These are phyloP conservation scores for Saccharomyces jurei DNA, from an alignment of 805 yeast genomes.

Conservation along the genomic window DNA sequence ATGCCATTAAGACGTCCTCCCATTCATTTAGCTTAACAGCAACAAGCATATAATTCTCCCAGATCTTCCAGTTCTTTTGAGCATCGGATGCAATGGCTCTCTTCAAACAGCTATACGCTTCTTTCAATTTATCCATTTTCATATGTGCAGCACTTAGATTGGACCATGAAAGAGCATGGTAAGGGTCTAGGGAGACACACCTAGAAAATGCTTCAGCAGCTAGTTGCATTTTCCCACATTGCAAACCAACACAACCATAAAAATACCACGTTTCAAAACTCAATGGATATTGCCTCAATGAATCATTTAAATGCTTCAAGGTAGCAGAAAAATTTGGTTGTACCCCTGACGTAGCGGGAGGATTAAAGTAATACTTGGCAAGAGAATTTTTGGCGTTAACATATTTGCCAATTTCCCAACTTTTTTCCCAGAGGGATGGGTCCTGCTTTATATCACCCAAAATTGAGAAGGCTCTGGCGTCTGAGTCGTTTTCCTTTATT, in stretches of 20 bases:
- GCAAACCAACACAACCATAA: constrained; percentile 86
- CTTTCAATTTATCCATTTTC: constrained; percentile 53
- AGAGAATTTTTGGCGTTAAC: constrained; percentile 80
- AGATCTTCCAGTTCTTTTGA: constrained; percentile 76
- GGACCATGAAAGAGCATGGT: constrained; percentile 81
- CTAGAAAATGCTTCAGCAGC: constrained; percentile 91
- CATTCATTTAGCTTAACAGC: constrained; percentile 80
- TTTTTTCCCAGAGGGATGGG: constrained; percentile 68
- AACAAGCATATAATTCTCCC: constrained; percentile 79
- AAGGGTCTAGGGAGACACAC: constrained; percentile 78
- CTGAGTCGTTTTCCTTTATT: constrained; percentile 51
- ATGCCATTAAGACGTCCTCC: constrained; percentile 77
- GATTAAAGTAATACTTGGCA: constrained; percentile 61
- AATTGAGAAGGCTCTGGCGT: constrained; percentile 76
- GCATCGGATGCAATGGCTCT: constrained; percentile 69
- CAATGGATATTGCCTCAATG: constrained; percentile 64
- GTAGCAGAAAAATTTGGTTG: constrained; percentile 45
- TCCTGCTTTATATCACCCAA: constrained; percentile 79
- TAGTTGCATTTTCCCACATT: constrained; percentile 55
- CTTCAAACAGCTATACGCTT: constrained; percentile 78
- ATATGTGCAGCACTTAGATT: constrained; percentile 78
- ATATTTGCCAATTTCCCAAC: constrained; percentile 82
- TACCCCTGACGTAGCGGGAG: constrained; percentile 49
- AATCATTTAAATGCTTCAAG: constrained; percentile 63
- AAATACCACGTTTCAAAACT: constrained; percentile 81